Evolutionary conservation across 1,139 yeast genomes (phyloP).

Genomic region (Debaryomycetaceae sp.): DNA sequence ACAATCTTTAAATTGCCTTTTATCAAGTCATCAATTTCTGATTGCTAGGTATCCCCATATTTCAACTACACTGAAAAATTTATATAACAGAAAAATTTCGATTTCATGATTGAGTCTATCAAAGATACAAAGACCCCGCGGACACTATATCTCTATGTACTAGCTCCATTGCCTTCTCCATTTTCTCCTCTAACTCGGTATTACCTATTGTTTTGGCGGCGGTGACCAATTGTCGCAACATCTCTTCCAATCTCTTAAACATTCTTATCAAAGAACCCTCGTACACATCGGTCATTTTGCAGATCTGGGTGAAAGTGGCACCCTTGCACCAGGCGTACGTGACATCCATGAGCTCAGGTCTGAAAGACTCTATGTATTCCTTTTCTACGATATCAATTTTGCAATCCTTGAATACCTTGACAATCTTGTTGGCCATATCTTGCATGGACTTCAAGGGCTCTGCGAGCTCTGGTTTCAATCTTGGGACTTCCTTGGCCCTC

Average conservation of each 20-base stretch:
- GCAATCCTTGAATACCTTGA: constrained; percentile 83
- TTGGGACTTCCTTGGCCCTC: constrained; percentile 83
- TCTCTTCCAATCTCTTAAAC: constrained; percentile 90
- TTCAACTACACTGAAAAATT: neutral
- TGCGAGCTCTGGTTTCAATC: constrained; percentile 79
- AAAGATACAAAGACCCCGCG: constrained; percentile 87
- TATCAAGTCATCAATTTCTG: neutral
- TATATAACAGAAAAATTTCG: neutral
- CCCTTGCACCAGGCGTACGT: constrained; percentile 97
- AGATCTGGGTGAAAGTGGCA: constrained; percentile 90
- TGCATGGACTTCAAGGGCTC: constrained; percentile 85
- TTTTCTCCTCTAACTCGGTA: constrained; percentile 76
- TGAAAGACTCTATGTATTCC: constrained; percentile 86
- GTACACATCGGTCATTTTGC: constrained; percentile 97
- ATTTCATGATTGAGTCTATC: constrained; percentile 7
- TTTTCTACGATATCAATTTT: constrained; percentile 86
- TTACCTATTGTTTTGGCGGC: constrained; percentile 95
- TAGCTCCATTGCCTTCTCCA: constrained; percentile 79
- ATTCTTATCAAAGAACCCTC: constrained; percentile 95
- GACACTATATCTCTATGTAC: constrained; percentile 96
- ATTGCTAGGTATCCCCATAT: neutral
- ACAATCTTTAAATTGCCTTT: too few species aligned
- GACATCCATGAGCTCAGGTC: constrained; percentile 94
- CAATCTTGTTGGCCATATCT: constrained; percentile 87
- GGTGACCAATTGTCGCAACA: constrained; percentile 80